phyloP scores from a whole-genome alignment of 2,329 filamentous ascomycete genomes.

The Dothideomycetes sp. region DNA sequence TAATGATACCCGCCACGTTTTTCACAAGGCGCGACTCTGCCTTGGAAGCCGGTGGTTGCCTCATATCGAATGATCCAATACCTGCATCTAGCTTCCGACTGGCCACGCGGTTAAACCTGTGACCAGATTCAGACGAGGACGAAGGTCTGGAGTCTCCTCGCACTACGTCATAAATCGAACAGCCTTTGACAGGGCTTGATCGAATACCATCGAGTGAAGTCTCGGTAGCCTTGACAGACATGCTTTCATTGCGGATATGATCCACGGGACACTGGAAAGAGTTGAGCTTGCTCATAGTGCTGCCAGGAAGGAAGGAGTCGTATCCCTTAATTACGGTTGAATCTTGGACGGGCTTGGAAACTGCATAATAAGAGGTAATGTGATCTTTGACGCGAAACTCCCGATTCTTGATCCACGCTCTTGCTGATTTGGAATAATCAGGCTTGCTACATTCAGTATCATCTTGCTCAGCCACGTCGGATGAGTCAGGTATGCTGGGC shows the following conservation, averaged over 20 bases:
- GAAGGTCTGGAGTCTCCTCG: not conserved
- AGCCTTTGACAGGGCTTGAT: not conserved
- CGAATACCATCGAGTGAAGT: not conserved
- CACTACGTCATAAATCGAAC: not conserved
- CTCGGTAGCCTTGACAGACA: not conserved
- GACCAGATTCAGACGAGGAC: not conserved
- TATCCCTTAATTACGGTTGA: not conserved
- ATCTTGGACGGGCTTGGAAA: not conserved
- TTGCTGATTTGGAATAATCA: too few relatives aligned
- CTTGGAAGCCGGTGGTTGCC: not conserved
- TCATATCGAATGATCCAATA: not conserved
- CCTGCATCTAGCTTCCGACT: not conserved
- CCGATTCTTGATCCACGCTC: too few relatives aligned
- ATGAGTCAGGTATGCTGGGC: not conserved
- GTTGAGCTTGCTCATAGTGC: not conserved
- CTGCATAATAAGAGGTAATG: not conserved
- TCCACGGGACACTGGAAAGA: not conserved
- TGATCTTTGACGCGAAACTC: not conserved
- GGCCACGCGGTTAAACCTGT: not conserved
- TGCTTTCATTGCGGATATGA: too few relatives aligned
- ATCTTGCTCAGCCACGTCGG: too few relatives aligned
- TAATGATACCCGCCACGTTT: not conserved
- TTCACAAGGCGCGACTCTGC: not conserved
- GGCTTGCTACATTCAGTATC: too few relatives aligned
- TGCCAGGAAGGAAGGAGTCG: not conserved